Evolutionary conservation across 192 early-diverging fungal species (phyloP), one percentile per base, ranked within the genome.

Genomic region (Backusella macrospora): DNA sequence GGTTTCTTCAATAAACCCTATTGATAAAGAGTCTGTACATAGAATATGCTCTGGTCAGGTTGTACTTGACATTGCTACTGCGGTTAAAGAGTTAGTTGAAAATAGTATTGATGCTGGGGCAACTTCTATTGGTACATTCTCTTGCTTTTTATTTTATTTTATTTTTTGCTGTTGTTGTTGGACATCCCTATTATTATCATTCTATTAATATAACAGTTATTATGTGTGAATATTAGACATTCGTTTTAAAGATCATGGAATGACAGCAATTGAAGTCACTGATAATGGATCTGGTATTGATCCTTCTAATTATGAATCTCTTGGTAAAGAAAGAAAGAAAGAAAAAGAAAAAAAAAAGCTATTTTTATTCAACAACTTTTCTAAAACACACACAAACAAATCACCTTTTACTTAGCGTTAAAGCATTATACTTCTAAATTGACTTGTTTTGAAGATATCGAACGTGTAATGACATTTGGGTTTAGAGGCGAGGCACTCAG

Each of bases 401-500:
- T 74, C n/a, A 52, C 34, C n/a, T 10, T 62, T 13, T 73, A 15
- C 18, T 12, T 66, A 92, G 92, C 91, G 8, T 81, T 94, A n/a
- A 96, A 96, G 68, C 91, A 95, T 67, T 90, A 91, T 81, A 98
- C 95, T 0, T 96, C 94, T 49, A 99, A 98, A 75, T 83, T 98
- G 21, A 71, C 66, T 16, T 73, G 69, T 1, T 99, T 96, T 74
- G 88, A 89, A 38, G 96, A 97, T 78, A 76, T 97, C 46, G 87
- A 86, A 15, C n/a, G 68, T 1, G 87, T 96, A n/a, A 26, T 62
- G 1, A 92, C 95, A 15, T 98, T 96, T 87, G 98, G 98, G 4
- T 99, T 99, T 76, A 84, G 93, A 38, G 96, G 95, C 0, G 96
- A 99, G 64, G 98, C 98, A 5, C 83, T 99, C 5, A 94, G 91